phyloP scores from a whole-genome alignment of 2,329 filamentous ascomycete species.

The Atkinsonella texensis region DNA sequence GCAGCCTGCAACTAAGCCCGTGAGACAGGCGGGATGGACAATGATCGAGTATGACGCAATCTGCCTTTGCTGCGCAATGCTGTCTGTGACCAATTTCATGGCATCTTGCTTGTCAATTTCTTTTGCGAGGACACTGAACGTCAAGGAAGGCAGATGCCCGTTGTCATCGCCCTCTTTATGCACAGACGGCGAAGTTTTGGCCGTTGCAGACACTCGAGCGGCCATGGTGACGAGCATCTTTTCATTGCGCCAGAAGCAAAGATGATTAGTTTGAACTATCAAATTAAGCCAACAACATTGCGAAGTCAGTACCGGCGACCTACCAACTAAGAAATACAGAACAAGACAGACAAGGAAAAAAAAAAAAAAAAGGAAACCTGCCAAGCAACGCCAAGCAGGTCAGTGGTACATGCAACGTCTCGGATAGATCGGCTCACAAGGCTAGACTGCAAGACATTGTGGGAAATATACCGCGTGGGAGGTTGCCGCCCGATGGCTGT shows the following conservation, averaged over 20 bases:
- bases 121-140: constrained; percentile 39
- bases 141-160: constrained; percentile 43
- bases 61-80: constrained; percentile 71
- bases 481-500: background rate
- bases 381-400: background rate
- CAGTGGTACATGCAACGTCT: background rate
- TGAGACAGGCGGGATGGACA: constrained; percentile 44
- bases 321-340: background rate
- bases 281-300: background rate
- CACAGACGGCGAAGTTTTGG: background rate
- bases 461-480: background rate
- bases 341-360: background rate
- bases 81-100: constrained; percentile 65
- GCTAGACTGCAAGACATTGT: background rate
- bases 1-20: constrained; percentile 28
- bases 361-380: background rate
- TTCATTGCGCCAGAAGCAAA: background rate
- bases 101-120: constrained; percentile 52
- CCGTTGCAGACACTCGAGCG: constrained; percentile 6
- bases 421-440: constrained; percentile 2
- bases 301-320: background rate
- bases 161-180: constrained; percentile 1
- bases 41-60: constrained; percentile 50
- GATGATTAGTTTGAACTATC: background rate
- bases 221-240: constrained; percentile 8